Conservation (phyloP, 345 rosid species). For the Citrus mangshanensis region DNA sequence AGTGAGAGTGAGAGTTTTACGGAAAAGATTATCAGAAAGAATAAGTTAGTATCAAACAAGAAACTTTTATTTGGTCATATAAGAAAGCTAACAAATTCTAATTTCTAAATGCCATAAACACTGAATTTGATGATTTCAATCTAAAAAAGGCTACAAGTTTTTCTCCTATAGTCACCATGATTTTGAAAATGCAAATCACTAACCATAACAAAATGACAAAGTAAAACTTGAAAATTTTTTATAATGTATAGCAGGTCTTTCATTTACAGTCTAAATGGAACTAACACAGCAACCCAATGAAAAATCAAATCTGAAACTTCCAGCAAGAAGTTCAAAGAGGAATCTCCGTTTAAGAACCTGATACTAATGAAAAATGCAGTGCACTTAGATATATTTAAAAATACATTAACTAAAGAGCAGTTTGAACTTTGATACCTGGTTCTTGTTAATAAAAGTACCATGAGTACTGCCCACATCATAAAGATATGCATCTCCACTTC, state of each 20-base stretch:
- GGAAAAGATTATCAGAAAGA: not conserved
- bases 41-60: not conserved
- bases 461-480: constrained; percentile 89
- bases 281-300: constrained; percentile 4
- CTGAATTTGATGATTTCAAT: not conserved
- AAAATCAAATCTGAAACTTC: not conserved
- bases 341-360: not conserved
- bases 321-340: not conserved
- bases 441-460: constrained; percentile 76
- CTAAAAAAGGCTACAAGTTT: not conserved
- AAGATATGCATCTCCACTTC: constrained; percentile 72
- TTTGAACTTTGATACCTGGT: constrained; percentile 44
- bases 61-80: not conserved
- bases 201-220: not conserved
- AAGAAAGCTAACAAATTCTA: not conserved
- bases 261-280: not conserved
- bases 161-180: not conserved
- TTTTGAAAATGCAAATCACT: not conserved
- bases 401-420: not conserved
- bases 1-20: not conserved
- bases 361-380: not conserved
- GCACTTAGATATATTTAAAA: not conserved
- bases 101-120: not conserved
- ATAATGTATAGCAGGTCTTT: not conserved
- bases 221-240: not conserved